Conservation (phyloP, 345 rosid genomes). For the Sonneratia caseolaris region DNA sequence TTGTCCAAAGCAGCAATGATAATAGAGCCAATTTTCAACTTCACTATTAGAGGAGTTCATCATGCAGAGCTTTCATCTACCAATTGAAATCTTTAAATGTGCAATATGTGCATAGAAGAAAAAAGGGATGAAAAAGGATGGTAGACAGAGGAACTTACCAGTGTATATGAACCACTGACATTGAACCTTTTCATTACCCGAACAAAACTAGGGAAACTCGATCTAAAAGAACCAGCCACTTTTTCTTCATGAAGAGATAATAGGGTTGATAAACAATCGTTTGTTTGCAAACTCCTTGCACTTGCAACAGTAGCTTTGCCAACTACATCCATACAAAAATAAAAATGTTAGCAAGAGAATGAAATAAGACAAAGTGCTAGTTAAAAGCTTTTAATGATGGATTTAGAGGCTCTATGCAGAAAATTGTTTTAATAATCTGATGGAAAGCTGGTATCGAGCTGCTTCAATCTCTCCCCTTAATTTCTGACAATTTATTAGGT, state of each 20-base stretch:
- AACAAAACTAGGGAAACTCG: conserved; percentile 44
- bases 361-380: no score
- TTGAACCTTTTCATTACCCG: conserved; percentile 57
- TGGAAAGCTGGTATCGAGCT: not conserved
- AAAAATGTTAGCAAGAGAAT: not conserved
- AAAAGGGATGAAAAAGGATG: not conserved
- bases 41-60: not conserved
- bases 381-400: not conserved
- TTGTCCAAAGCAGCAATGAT: no score
- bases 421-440: not conserved
- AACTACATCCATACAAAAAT: conserved; percentile 7
- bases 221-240: conserved; percentile 41
- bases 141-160: conserved; percentile 26
- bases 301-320: conserved; percentile 13
- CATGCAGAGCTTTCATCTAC: not conserved
- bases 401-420: not conserved
- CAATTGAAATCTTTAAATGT: not conserved
- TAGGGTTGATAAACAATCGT: conserved; percentile 27
- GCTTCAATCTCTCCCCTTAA: not conserved
- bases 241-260: conserved; percentile 36
- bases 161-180: conserved; percentile 51
- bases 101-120: not conserved
- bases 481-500: not conserved
- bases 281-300: conserved; percentile 11
- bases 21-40: not conserved